A percentile compares a stretch with the other conserved stretches of the same genome.
These are phyloP conservation scores for Colletotrichum nymphaeae DNA, from an alignment of 2,329 filamentous ascomycete genomes.

Conservation along the genomic window DNA sequence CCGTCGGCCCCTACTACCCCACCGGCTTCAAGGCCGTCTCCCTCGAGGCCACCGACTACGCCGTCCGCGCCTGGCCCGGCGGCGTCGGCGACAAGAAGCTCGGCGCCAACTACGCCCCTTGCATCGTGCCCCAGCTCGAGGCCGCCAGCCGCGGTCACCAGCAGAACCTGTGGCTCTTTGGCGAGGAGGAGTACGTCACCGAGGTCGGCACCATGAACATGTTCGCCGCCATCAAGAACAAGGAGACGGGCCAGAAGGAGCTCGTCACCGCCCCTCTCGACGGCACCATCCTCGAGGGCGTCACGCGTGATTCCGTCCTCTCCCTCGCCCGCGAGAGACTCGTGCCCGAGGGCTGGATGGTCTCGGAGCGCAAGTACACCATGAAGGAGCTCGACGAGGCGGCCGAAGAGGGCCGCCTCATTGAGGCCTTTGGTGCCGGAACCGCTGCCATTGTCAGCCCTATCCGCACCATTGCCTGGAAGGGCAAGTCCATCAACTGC, in stretches of 20 bases:
- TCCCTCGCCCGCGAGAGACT: constrained; percentile 86
- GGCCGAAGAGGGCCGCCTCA: constrained; percentile 82
- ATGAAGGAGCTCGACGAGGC: constrained; percentile 89
- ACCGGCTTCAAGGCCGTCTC: constrained; percentile 98
- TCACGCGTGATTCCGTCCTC: constrained; percentile 93
- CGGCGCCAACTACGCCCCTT: constrained; percentile 98
- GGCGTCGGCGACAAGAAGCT: constrained; percentile 99
- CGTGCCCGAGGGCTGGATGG: constrained; percentile 85
- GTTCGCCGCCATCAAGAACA: constrained; percentile 87
- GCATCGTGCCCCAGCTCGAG: constrained; percentile 94
- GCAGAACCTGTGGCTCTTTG: constrained; percentile 98
- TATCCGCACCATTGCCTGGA: constrained; percentile 90
- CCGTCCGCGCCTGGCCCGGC: constrained; percentile 96
- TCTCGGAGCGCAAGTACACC: constrained; percentile 90
- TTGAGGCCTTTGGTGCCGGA: constrained; percentile 94
- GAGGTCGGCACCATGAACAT: constrained; percentile 99
- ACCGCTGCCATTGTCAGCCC: constrained; percentile 96
- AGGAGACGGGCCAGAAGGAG: constrained; percentile 90
- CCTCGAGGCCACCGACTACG: constrained; percentile 95
- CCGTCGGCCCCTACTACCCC: constrained; percentile 97
- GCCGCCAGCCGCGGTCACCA: constrained; percentile 93
- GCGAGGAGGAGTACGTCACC: constrained; percentile 93
- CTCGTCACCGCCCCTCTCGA: constrained; percentile 95
- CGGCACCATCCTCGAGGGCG: constrained; percentile 95
- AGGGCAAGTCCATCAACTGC: constrained; percentile 83